Evolutionary conservation across 1,284 basidiomycete species (phyloP).

Genomic region (Ceratobasidium sp.): DNA sequence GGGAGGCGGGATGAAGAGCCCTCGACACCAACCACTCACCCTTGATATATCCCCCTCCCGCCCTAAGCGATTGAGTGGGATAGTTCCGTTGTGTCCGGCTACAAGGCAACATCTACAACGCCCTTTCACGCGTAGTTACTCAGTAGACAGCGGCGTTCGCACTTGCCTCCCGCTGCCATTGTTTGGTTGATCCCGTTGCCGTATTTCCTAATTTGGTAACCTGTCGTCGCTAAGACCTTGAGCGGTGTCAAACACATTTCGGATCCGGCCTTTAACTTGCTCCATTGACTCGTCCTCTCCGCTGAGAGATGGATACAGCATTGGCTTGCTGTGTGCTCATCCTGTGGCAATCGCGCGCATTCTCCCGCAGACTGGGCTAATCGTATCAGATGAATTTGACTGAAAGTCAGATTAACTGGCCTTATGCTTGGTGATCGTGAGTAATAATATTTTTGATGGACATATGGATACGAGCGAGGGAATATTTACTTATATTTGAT

Average conservation of each 20-base stretch:
- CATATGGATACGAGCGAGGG: too few relatives aligned
- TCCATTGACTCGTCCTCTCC: too few relatives aligned
- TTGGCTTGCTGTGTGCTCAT: too few relatives aligned
- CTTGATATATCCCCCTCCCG: constrained; percentile 17
- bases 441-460: too few relatives aligned
- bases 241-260: constrained; percentile 23
- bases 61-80: constrained; percentile 5
- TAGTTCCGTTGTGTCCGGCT: background rate
- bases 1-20: background rate
- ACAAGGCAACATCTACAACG: constrained; percentile 15
- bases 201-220: constrained; percentile 14
- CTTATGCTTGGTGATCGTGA: too few relatives aligned
- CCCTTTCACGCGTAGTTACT: constrained; percentile 3
- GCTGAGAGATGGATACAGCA: too few relatives aligned
- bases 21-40: background rate
- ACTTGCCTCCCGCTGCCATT: constrained; percentile 13
- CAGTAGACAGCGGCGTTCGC: background rate
- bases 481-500: too few relatives aligned
- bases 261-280: background rate
- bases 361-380: too few relatives aligned
- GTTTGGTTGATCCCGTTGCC: background rate
- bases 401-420: too few relatives aligned
- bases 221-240: constrained; percentile 32
- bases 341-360: too few relatives aligned
- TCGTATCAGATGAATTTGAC: too few relatives aligned